Evolutionary conservation across 208 protist genomes (phyloP), one percentile per base, ranked within the genome.

Genomic region (Leishmania aethiopica): DNA sequence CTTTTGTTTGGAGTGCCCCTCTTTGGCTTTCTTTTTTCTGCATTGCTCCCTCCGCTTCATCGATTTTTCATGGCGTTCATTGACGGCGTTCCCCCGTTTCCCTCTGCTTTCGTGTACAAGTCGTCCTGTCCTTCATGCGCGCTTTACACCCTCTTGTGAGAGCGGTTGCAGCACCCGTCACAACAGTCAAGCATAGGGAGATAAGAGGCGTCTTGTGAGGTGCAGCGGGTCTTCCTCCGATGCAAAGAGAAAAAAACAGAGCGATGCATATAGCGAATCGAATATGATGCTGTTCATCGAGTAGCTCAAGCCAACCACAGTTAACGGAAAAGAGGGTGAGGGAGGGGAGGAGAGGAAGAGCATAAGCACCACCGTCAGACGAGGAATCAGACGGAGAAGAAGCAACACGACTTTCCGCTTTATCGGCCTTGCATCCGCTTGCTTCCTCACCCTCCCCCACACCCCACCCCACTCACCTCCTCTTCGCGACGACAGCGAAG

Each of bases 131-230:
- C 59, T 66, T 73, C 22, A n/a, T 11, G 28, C 35, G 6, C 10
- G 13, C 7, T 32, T 35, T 22, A 71, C 84, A 88, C 3, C 8
- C 57, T 64, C 74, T 28, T 78, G 45, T 37, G 13, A 74, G n/a
- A 49, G 40, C 17, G 10, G 13, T 32, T 22, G 55, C 8, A n/a
- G 19, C 25, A 74, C 47, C 70, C 45, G 32, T 53, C 28, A 74
- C 40, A 55, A 15, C 70, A 19, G 11, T 35, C 40, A 49, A 45
- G 28, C 70, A 55, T 22, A 15, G 25, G 4, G 70, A 53, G 70
- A 37, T 5, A 53, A 55, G 10, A 55, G 47, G 51, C 45, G 25
- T 53, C 45, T 3, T 74, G 70, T 74, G 25, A 74, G 19, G 70
- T 19, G 28, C 42, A 3, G 70, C n/a, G 42, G 17, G 45, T 13